Base-by-base conservation (phyloP, 768 basidiomycete species). In the Gautieria morchelliformis region DNA sequence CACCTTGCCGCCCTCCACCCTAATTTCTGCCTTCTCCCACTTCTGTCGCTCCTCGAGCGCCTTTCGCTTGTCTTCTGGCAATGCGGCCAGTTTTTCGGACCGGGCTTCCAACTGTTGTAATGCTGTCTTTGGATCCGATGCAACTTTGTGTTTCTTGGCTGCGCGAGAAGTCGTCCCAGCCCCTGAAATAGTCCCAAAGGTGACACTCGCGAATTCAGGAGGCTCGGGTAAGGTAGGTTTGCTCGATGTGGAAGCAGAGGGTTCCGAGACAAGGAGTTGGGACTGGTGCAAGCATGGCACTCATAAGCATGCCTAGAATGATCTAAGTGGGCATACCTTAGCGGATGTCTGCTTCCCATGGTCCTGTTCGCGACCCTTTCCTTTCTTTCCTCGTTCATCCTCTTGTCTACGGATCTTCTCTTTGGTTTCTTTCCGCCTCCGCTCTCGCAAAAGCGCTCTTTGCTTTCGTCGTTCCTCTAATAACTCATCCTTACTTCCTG, bases 1-100 rank as follows among this genome's bases (percentile, higher is more conserved):
- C 32, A 99, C 84, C 70, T 97, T 99, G 49, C 85, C 85, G 2
- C 96, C 96, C 55, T 89, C 90, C 58, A 96, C 74, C 50, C 91
- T 78, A 32, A 90, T 84, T 66, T 85, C 83, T 0, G 94, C 93
- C 71, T 94, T 95, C 50, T 82, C 82, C 91, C 93, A 97, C 65
- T 85, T 82, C 58, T 93, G 87, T 56, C 79, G 79, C 65, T 93
- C 93, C 67, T 89, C 84, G 12, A 85, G 79, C 46, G 76, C 76
- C 63, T 87, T 86, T 30, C 90, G 81, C 66, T 90, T 90, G 56
- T 93, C 93, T 48, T 87, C 90, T 0, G 91, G 84, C 60, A 98
- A 64, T 0, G 78, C 67, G 0, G 85, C 83, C 1, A 96, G 73
- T 63, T 87, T 88, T 62, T 85, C 84, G 66, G 90, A 89, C 30